Evolutionary conservation across 108 stramenopile species (phyloP).

Genomic region (Pelagomonas calceolata): DNA sequence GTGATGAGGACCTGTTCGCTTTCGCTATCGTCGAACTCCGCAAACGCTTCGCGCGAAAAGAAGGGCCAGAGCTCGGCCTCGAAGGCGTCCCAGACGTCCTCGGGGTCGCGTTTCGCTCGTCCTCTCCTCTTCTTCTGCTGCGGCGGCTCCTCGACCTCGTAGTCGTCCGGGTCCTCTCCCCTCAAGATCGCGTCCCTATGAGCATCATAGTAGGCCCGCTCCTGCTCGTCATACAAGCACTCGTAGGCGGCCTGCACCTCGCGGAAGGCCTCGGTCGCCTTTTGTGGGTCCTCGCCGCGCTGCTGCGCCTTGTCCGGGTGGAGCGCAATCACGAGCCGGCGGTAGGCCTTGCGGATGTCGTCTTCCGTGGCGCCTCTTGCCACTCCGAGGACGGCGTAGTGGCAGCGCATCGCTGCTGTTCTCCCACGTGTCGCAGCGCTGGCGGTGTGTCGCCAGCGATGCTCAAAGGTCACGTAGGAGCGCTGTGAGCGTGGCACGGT

Average conservation of each 20-base stretch:
- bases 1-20: neutral
- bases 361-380: neutral
- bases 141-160: neutral
- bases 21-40: neutral
- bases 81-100: neutral
- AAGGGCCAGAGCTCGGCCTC: neutral
- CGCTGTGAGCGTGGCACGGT: too few relatives aligned
- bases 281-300: neutral
- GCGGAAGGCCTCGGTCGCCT: slow-evolving; percentile 11
- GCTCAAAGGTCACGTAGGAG: too few relatives aligned
- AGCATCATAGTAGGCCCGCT: slow-evolving; percentile 31
- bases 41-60: neutral
- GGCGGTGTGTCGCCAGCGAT: too few relatives aligned
- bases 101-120: neutral
- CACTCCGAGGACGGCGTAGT: neutral
- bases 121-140: too few relatives aligned
- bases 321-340: neutral
- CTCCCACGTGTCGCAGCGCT: too few relatives aligned
- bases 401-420: slow-evolving; percentile 2
- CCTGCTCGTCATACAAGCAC: slow-evolving; percentile 27
- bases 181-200: slow-evolving; percentile 25
- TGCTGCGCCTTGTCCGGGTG: neutral
- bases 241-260: slow-evolving; percentile 25
- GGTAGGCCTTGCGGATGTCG: neutral
- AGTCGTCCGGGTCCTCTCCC: neutral